phyloP scores from a whole-genome alignment of 2,329 filamentous ascomycete genomes.

The Ustilaginoidea virens region DNA sequence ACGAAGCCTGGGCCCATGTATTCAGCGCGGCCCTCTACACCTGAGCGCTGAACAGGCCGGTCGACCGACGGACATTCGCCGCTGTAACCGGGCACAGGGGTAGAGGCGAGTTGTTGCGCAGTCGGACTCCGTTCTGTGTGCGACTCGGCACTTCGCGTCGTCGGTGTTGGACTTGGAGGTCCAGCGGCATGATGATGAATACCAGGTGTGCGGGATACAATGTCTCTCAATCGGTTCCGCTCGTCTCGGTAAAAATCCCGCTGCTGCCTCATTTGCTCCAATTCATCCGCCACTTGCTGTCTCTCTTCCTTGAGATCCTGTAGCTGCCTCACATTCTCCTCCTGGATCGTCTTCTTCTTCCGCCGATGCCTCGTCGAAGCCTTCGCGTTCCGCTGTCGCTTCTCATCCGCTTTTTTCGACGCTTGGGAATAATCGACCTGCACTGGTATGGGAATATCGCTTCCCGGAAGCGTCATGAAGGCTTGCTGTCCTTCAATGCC shows the following conservation, averaged over 20 bases:
- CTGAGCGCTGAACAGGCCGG: conserved; percentile 28
- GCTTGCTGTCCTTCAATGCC: conserved; percentile 20
- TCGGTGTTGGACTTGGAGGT: conserved; percentile 32
- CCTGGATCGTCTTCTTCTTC: conserved; percentile 69
- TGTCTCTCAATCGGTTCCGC: conserved; percentile 53
- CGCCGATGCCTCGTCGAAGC: conserved; percentile 72
- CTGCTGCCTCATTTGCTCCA: conserved; percentile 42
- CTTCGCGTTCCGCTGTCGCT: conserved; percentile 69
- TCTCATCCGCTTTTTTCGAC: conserved; percentile 72
- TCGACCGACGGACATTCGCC: conserved; percentile 29
- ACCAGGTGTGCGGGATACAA: conserved; percentile 44
- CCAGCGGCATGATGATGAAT: conserved; percentile 36
- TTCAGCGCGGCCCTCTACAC: conserved; percentile 31
- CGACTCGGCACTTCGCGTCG: conserved; percentile 18
- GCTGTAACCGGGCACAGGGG: conserved; percentile 18
- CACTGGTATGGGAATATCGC: conserved; percentile 33
- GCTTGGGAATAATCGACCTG: conserved; percentile 69
- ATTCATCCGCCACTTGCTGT: conserved; percentile 42
- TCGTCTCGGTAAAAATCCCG: conserved; percentile 61
- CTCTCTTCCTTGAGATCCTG: conserved; percentile 53
- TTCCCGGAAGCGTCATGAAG: conserved; percentile 23
- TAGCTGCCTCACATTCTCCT: conserved; percentile 53
- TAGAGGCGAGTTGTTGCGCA: conserved; percentile 12
- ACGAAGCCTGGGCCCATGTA: conserved; percentile 24
- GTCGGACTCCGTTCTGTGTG: conserved; percentile 23